phyloP scores from a whole-genome alignment of 2,329 filamentous ascomycete species.

The Bertia moriformis region DNA sequence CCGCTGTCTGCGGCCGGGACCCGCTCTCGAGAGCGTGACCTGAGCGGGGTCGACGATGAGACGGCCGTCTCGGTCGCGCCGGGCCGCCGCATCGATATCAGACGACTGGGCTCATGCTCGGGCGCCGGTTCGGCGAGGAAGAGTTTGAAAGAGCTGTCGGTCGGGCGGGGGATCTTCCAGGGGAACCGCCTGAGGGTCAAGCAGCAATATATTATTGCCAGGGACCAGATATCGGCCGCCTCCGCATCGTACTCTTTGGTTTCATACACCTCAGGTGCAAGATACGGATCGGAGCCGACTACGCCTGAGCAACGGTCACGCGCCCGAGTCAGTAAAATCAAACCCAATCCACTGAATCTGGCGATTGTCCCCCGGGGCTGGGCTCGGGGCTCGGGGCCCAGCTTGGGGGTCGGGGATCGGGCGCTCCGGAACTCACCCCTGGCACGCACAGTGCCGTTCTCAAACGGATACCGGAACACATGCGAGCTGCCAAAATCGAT shows the following conservation, averaged over 20 bases:
- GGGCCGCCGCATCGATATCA: constrained; percentile 15
- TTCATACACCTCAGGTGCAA: constrained; percentile 93
- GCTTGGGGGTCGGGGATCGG: too few relatives aligned
- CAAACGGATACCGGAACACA: constrained; percentile 94
- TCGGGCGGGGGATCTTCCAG: constrained; percentile 85
- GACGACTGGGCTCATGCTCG: constrained; percentile 43
- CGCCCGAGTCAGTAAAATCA: too few relatives aligned
- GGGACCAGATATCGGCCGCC: constrained; percentile 90
- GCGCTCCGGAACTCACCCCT: constrained; percentile 55
- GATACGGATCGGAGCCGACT: constrained; percentile 79
- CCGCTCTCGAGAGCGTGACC: constrained; percentile 25
- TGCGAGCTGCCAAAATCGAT: constrained; percentile 97
- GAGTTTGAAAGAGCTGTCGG: constrained; percentile 87
- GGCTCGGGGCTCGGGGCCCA: too few relatives aligned
- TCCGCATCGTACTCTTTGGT: constrained; percentile 85
- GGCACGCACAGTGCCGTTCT: constrained; percentile 70
- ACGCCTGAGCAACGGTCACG: constrained; percentile 34
- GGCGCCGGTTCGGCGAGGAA: constrained; percentile 78
- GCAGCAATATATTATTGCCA: constrained; percentile 97
- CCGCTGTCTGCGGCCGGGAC: constrained; percentile 23
- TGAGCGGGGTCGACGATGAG: too few relatives aligned
- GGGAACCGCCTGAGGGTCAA: constrained; percentile 92
- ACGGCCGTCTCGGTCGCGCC: neutral
- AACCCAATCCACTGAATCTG: too few relatives aligned
- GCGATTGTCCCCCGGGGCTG: too few relatives aligned